Conservation (phyloP, 2,329 filamentous ascomycete species). For the Paramyrothecium roridum region DNA sequence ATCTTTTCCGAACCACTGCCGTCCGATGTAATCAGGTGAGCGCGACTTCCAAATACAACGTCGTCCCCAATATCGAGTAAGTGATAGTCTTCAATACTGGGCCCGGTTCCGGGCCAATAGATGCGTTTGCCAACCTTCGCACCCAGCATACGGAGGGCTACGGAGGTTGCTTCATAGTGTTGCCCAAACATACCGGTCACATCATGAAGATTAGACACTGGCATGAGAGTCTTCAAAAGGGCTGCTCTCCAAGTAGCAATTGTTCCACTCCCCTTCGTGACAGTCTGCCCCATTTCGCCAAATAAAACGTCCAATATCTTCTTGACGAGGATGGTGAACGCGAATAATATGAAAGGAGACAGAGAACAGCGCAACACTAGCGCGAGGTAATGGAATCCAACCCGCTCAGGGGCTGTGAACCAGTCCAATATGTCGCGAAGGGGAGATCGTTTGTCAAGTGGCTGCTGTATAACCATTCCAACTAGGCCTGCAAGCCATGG, state of each 20-base stretch:
- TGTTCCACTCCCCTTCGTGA: constrained; percentile 24
- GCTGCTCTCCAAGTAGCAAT: constrained; percentile 40
- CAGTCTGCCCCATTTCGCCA: constrained; percentile 31
- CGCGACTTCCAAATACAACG: constrained; percentile 57
- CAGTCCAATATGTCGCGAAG: constrained; percentile 42
- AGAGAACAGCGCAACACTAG: constrained; percentile 34
- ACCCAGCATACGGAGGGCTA: constrained; percentile 47
- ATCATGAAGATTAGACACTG: constrained; percentile 39
- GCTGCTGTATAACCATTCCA: constrained; percentile 39
- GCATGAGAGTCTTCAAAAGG: constrained; percentile 41
- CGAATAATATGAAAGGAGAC: constrained; percentile 42
- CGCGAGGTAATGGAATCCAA: constrained; percentile 49
- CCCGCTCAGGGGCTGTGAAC: constrained; percentile 43
- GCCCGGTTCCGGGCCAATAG: constrained; percentile 57
- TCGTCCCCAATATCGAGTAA: constrained; percentile 53
- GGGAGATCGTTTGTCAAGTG: constrained; percentile 25
- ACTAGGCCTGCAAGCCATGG: constrained; percentile 43
- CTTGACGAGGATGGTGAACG: constrained; percentile 37
- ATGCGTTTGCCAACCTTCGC: constrained; percentile 48
- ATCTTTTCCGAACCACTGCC: constrained; percentile 44
- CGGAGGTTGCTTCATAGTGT: constrained; percentile 53
- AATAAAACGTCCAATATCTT: constrained; percentile 34
- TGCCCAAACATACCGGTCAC: constrained; percentile 49
- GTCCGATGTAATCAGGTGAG: constrained; percentile 51
- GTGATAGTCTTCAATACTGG: constrained; percentile 50